Evolutionary conservation across 1,284 basidiomycete genomes (phyloP).

Genomic region (Cryptococcus hybrid): DNA sequence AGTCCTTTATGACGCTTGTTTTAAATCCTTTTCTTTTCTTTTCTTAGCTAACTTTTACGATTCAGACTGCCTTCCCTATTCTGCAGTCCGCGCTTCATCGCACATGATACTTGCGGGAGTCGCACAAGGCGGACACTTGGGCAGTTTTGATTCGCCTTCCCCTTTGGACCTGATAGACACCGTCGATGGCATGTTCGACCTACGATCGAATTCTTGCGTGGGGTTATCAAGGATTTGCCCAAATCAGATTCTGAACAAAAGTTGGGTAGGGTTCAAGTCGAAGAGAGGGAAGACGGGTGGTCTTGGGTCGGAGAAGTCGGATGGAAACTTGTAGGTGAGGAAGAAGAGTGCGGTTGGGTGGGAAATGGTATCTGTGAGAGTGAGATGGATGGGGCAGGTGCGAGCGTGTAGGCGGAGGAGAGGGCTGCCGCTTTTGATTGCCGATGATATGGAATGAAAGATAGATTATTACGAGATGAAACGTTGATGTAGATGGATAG

Average conservation of each 20-base stretch:
- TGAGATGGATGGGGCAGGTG: too few relatives aligned
- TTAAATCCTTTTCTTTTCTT: not conserved
- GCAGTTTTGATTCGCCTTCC: conserved; percentile 70
- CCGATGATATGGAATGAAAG: too few relatives aligned
- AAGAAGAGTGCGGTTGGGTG: conserved; percentile 6
- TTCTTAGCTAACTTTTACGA: not conserved
- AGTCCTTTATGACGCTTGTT: not conserved
- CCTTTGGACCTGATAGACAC: conserved; percentile 18
- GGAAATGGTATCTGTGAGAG: not conserved
- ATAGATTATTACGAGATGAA: too few relatives aligned
- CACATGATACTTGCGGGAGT: conserved; percentile 71
- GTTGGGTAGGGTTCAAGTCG: not conserved
- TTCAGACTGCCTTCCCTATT: conserved; percentile 47
- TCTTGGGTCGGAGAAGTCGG: conserved; percentile 17
- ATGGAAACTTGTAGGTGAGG: conserved; percentile 21
- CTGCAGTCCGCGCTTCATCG: conserved; percentile 59
- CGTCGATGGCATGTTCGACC: conserved; percentile 33
- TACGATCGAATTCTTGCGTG: conserved; percentile 25
- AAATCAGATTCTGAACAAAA: not conserved
- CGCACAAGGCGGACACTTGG: conserved; percentile 79
- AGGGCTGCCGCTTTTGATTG: too few relatives aligned
- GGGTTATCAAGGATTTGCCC: conserved; percentile 11
- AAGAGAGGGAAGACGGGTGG: conserved; percentile 20
- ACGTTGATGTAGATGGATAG: too few relatives aligned
- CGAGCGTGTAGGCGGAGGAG: too few relatives aligned